phyloP scores from a whole-genome alignment of 139 green algal genomes.

The Coelastrella sp. region DNA sequence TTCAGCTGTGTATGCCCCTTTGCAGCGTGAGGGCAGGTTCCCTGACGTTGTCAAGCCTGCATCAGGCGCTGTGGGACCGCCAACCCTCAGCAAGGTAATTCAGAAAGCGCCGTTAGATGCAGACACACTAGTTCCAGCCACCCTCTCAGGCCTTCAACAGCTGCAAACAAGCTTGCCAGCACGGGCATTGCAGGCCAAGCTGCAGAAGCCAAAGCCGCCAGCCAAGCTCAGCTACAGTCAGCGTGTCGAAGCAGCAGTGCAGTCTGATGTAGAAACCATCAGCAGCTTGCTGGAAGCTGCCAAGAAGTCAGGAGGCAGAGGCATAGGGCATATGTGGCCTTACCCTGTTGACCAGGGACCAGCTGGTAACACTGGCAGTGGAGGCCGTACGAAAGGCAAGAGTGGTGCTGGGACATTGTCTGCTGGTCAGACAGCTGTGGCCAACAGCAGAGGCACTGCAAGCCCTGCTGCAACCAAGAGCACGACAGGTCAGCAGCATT shows the following conservation, averaged over 20 bases:
- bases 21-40: constrained; percentile 75
- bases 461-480: background rate
- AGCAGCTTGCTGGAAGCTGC: constrained; percentile 66
- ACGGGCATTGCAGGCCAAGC: constrained; percentile 52
- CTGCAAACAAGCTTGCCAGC: constrained; percentile 66
- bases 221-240: constrained; percentile 64
- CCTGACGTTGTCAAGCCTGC: constrained; percentile 58
- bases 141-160: constrained; percentile 5
- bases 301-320: constrained; percentile 59
- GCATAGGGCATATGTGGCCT: constrained; percentile 75
- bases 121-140: background rate
- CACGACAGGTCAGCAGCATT: background rate
- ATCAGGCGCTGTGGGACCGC: background rate
- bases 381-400: background rate
- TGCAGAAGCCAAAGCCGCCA: constrained; percentile 6
- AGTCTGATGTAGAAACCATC: constrained; percentile 70
- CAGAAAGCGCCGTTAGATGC: constrained; percentile 13
- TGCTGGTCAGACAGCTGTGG: background rate
- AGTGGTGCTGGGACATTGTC: background rate
- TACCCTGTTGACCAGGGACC: constrained; percentile 38
- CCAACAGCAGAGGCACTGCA: background rate
- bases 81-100: background rate
- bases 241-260: constrained; percentile 60
- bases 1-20: constrained; percentile 77
- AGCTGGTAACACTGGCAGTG: background rate